phyloP scores from a whole-genome alignment of 257 asterid genomes.

The Solanum lignicaule region DNA sequence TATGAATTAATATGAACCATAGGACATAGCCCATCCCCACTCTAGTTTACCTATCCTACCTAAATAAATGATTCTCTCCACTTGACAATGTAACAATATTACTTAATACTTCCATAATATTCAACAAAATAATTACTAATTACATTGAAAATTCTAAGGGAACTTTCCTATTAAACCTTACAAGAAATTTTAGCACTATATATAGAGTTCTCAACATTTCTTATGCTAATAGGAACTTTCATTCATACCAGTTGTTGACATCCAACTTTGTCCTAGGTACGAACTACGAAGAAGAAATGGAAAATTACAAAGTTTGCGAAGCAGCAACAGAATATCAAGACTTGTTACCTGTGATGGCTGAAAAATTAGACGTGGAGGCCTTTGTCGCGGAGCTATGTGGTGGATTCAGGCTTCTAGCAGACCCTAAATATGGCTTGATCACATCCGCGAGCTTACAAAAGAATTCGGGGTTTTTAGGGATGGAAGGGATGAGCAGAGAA shows the following conservation, averaged over 20 bases:
- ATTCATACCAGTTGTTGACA: not conserved
- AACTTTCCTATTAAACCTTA: not conserved
- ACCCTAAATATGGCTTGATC: slow-evolving; percentile 36
- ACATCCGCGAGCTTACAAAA: slow-evolving; percentile 43
- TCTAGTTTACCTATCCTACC: not conserved
- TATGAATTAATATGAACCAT: not conserved
- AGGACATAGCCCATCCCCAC: not conserved
- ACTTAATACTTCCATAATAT: not conserved
- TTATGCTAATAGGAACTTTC: not conserved
- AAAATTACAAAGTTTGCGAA: not conserved
- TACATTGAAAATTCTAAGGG: not conserved
- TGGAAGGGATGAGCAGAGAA: slow-evolving; percentile 50
- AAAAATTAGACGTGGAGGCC: slow-evolving; percentile 49
- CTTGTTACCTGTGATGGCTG: slow-evolving; percentile 67
- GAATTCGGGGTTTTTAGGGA: slow-evolving; percentile 40
- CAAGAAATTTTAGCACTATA: not conserved
- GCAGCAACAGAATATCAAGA: slow-evolving; percentile 30
- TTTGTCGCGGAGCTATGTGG: slow-evolving; percentile 31
- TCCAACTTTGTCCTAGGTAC: not conserved
- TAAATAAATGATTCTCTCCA: not conserved
- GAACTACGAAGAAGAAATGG: slow-evolving; percentile 3
- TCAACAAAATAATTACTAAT: not conserved
- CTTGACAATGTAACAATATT: not conserved
- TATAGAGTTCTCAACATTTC: not conserved
- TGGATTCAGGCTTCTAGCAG: slow-evolving; percentile 42